Evolutionary conservation across 2,329 filamentous ascomycete species (phyloP), one percentile per base, ranked within the genome.

Genomic region (Emmonsiellopsis sp.): DNA sequence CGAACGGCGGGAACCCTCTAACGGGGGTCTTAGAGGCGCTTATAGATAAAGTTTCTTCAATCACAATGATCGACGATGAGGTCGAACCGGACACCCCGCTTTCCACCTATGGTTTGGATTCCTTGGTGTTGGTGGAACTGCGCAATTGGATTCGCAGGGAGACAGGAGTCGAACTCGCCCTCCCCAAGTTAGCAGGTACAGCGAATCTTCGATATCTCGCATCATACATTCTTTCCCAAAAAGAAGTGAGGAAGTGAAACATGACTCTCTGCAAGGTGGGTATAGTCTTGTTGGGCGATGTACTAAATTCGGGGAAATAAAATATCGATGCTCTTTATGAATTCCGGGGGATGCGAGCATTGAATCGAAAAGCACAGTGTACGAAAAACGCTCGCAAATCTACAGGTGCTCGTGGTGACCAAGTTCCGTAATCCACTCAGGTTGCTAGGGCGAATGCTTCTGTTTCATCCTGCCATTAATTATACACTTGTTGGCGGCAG

Each of bases 61-160:
- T 56, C 26, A 50, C 55, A 5, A 56, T 58, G n/a, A 52, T 57
- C 47, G 59, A 61, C 41, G 45, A 52, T 40, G 37, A 40, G 37
- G 37, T 40, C 37, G 37, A 40, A 15, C 11, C 37, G 15, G 37
- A 40, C 15, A 15, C 37, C 4, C 1, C 43, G 11, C 43, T 45
- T 11, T 11, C 43, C 5, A 1, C 11, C 2, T 45, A 45, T 26
- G 20, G 43, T 45, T 16, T 45, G n/a, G 43, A 45, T 30, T 48
- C 45, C 2, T 48, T 48, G n/a, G 31, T 48, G 45, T 26, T 16
- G 1, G 10, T 48, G 20, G 45, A 48, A 32, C 7, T 48, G 11
- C 20, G 45, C 16, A 48, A 31, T 31, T 48, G 45, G 45, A 31
- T 32, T 48, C 45, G 20, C 20, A 15, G 45, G 1, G 20, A 11